Evolutionary conservation across 306 rosid genomes (phyloP).

Genomic region (Vachellia collinsii): DNA sequence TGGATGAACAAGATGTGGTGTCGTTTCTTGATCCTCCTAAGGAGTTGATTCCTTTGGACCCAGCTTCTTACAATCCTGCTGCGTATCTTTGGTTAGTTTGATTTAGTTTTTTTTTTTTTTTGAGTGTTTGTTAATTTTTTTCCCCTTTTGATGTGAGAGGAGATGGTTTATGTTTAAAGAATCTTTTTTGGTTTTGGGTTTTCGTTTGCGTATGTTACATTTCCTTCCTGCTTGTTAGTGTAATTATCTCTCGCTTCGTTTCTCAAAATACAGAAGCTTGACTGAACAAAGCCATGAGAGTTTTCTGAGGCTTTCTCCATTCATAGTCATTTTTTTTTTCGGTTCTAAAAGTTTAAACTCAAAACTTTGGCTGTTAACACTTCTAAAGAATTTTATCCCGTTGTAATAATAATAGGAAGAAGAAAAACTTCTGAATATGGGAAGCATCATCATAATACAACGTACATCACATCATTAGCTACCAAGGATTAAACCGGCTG

Average conservation of each 20-base stretch:
- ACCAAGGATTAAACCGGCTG: not conserved
- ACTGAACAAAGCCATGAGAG: not conserved
- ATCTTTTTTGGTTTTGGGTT: not conserved
- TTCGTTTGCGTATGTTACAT: not conserved
- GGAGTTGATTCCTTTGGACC: conserved; percentile 69
- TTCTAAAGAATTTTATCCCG: not conserved
- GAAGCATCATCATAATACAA: not conserved
- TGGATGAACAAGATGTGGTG: conserved; percentile 78
- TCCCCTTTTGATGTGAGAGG: not conserved
- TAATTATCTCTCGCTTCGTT: not conserved
- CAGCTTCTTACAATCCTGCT: conserved; percentile 79
- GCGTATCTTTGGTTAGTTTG: conserved; percentile 72
- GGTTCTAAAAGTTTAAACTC: not conserved
- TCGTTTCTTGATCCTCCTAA: conserved; percentile 84
- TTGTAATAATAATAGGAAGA: not conserved
- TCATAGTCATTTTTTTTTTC: not conserved
- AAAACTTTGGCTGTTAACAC: not conserved
- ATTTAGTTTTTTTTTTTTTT: not conserved
- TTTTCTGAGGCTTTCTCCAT: not conserved
- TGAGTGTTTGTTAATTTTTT: not conserved
- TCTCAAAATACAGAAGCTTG: conserved; percentile 1
- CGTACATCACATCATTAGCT: not conserved
- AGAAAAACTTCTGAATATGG: not conserved
- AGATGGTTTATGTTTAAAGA: not conserved
- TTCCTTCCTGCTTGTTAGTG: not conserved